A percentile compares a stretch with the other conserved stretches of the same genome.
These are phyloP conservation scores for Xylaria sp. DNA, from an alignment of 2,329 filamentous ascomycete species.

Conservation along the genomic window DNA sequence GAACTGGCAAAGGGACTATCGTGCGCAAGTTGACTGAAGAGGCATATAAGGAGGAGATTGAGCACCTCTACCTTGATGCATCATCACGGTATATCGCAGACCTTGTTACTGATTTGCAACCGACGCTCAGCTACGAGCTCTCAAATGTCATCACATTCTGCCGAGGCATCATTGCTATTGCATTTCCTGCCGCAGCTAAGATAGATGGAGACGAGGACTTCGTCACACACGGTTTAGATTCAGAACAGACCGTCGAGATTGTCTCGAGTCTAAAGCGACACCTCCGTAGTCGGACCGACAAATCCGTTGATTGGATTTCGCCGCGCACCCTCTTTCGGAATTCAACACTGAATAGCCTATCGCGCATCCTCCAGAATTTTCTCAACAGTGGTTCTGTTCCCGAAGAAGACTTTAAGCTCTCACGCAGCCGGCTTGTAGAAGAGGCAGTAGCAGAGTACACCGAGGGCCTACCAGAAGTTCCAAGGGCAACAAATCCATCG, in stretches of 20 bases:
- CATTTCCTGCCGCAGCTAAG: not conserved
- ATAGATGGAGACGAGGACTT: constrained; percentile 19
- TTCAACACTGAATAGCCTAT: constrained; percentile 29
- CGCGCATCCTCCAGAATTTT: constrained; percentile 24
- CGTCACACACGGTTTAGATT: constrained; percentile 2
- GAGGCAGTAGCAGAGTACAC: not conserved
- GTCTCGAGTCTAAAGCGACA: constrained; percentile 11
- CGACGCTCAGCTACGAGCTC: not conserved
- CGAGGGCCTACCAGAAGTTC: not conserved
- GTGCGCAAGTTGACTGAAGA: constrained; percentile 6
- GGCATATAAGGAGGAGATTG: constrained; percentile 33
- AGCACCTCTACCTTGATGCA: not conserved
- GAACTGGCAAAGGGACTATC: not conserved
- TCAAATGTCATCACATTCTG: not conserved
- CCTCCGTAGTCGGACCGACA: not conserved
- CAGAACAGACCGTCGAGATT: constrained; percentile 12
- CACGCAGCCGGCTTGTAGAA: not conserved
- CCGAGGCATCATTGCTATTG: not conserved
- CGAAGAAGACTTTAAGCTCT: not conserved
- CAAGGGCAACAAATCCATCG: not conserved
- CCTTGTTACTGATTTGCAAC: too few species aligned
- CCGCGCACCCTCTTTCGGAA: constrained; percentile 36
- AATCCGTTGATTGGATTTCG: constrained; percentile 31
- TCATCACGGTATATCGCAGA: too few species aligned
- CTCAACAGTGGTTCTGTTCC: constrained; percentile 29